Base-by-base conservation (phyloP, 179 eudicot species). In the Carnegiea gigantea region DNA sequence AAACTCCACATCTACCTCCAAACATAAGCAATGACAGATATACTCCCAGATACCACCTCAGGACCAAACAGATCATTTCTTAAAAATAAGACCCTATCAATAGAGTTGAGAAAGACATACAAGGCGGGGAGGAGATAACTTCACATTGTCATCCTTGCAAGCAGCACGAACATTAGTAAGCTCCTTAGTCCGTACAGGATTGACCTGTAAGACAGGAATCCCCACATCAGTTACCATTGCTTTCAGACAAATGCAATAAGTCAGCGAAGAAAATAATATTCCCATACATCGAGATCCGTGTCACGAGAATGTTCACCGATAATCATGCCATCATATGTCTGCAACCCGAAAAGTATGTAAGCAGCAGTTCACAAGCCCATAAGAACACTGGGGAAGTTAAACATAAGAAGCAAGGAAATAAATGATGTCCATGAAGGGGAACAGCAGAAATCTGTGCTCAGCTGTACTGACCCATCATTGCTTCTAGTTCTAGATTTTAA, bases 271-370 rank as follows among this genome's bases (percentile, higher is more conserved):
- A 75, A 74, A 76, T 11, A 77, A 40, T 46, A 44, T 78, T 38
- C 73, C 53, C 97, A 83, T 94, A 95, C 99, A 88, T 95, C 99
- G 74, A 95, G 93, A 92, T 95, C 99, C 5, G 94, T 84, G 67
- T 92, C 99, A 43, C 99, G 94, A 28, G 99, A 95, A 86, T 95
- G 94, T 86, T 95, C 99, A 74, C 99, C 99, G 28, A 95, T 88
- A 82, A 95, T 94, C 99, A 95, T 95, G 79, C 99, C 99, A 87
- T 95, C 99, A 81, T 95, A 95, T 62, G 97, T 21, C 99, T 94
- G 93, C 86, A 87, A 36, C 54, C 9, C 67, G 75, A 57, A 48
- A 62, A 51, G 59, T 18, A 70, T 38, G 80, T 80, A 78, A 82
- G 78, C 74, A 64, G 30, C 14, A 81, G 11, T 68, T n/a, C 38